These are phyloP conservation scores for Colletotrichum cuscutae DNA, from an alignment of 2,329 filamentous ascomycete genomes.

Conservation along the genomic window DNA sequence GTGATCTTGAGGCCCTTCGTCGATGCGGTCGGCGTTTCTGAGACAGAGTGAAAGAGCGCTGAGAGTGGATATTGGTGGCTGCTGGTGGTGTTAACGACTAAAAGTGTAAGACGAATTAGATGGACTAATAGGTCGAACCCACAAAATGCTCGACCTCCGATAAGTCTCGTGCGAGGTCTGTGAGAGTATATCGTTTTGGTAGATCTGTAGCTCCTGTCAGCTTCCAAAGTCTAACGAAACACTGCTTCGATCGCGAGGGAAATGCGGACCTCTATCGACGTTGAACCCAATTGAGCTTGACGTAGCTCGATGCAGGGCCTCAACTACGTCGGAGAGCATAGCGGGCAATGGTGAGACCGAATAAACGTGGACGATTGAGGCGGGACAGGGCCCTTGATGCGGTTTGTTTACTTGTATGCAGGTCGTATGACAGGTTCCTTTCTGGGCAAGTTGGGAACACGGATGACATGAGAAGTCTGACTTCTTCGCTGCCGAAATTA, in stretches of 20 bases:
- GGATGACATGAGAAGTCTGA: not conserved
- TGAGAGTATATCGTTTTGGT: not conserved
- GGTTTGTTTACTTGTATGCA: not conserved
- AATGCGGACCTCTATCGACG: not conserved
- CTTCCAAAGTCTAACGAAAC: not conserved
- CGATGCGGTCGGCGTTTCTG: not conserved
- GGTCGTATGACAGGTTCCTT: not conserved
- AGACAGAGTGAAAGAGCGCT: constrained; percentile 13
- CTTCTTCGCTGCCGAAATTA: not conserved
- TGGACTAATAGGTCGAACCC: not conserved
- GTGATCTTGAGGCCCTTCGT: constrained; percentile 1
- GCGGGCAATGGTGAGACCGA: not conserved
- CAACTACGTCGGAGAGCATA: not conserved
- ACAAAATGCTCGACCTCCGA: constrained; percentile 1
- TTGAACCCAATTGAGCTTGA: not conserved
- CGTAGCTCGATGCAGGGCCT: not conserved
- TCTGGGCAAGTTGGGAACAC: not conserved
- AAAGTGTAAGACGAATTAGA: not conserved
- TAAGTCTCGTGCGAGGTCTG: not conserved
- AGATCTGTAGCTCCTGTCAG: constrained; percentile 2
- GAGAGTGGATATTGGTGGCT: constrained; percentile 1
- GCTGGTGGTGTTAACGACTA: not conserved
- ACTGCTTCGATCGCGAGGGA: not conserved
- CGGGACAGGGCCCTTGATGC: too few species aligned
- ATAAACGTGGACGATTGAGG: not conserved